Base-by-base conservation (phyloP, 495 filamentous ascomycete species). In the Xylaria telfairii region DNA sequence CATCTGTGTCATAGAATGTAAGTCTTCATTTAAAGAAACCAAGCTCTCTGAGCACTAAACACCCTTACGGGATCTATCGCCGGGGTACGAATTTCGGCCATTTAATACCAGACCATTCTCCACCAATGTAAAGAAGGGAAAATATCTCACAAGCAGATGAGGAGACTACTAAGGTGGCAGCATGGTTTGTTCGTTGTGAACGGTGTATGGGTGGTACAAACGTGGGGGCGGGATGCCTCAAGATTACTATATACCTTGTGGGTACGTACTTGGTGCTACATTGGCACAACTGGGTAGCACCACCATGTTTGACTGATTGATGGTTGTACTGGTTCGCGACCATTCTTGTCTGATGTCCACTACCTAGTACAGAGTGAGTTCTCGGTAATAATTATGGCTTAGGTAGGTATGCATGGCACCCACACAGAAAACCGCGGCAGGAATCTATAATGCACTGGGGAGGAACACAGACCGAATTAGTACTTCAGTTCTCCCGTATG, bases 1-100 rank as follows among this genome's bases (percentile, higher is more conserved):
- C 37, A 62, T 28, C 37, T 2, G 21, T 26, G 17, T 42, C 37
- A 28, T 62, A 17, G 51, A 4, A 42, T 32, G 34, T 41, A 54
- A 37, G 17, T 65, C 62, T 34, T 51, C 62, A 65, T 65, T 65
- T 65, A 49, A 47, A 8, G 26, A 30, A 9, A 28, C 62, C 62
- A 42, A 65, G 30, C 21, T 44, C 28, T 19, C 44, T 24, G 47
- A 54, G 46, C 32, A 42, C 32, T 12, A 41, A 54, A 41, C 21
- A n/a, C 34, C 34, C 2, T 54, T 54, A 34, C 59, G 46, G 47
- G 47, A n/a, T 30, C 21, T 10, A 21, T 24, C 47, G 28, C 41
- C 42, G 10, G 39, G 10, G 32, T 41, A 66, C 64, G 30, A 66
- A 66, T 41, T 41, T 42, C 32, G 64, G 47, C 4, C 47, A 13